Evolutionary conservation across 177 flowering plant species (phyloP), one percentile per base, ranked within the genome.

Genomic region (Tripterygium wilfordii): DNA sequence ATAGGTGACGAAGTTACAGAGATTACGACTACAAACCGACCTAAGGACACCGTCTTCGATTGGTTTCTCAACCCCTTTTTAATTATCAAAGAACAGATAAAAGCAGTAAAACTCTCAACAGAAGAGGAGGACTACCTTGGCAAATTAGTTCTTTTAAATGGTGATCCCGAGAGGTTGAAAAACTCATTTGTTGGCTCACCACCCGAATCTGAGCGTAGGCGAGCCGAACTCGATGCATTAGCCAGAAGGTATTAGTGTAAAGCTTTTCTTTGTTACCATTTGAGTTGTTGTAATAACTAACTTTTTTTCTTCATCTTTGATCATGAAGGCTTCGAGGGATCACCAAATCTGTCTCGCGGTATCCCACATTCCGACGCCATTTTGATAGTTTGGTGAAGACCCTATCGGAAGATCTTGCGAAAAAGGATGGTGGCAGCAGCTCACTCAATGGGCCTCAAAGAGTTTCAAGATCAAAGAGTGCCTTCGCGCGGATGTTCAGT

Each of bases 11-110:
- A 64, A 31, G 51, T 24, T 14, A 71, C 89, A 19, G 98, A 83
- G 65, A 62, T 88, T 60, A 83, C 83, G 19, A 56, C 56, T 42
- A 42, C 69, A 40, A 86, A 88, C 58, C 69, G 95, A 62, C 96
- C 94, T 1, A 83, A 66, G 64, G 96, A 82, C 12, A 38, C 61
- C 17, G 49, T 83, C 54, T 88, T 74, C 62, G 94, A 80, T 52
- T 80, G 88, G 94, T 88, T 88, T 70, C 51, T 88, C 15, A 77
- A 80, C 52, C 98, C 98, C 10, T 63, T 88, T 10, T 51, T 88
- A 74, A 67, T 88, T 49, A 71, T 91, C 14, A 92, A 86, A 61
- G 96, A 88, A 7, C 98, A 92, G 62, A 85, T 92, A 22, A 88
- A 69, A 71, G 94, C 91, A 8, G 62, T 60, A 44, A 74, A 71